phyloP scores from a whole-genome alignment of 129 eudicot species.

The Helianthus annuus region HanXRQr2.0-SUNRISE NC_035446.2:129548311-129548810 shows the following conservation, averaged over 20 bases:
- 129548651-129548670: conserved; percentile 29
- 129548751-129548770: background rate
- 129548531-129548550: conserved; percentile 2
- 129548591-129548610: conserved; percentile 34
- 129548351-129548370: too few species aligned
- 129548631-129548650: conserved; percentile 25
- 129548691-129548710: conserved; percentile 7
- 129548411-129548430: too few species aligned
- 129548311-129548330: too few species aligned
- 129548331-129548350: too few species aligned
- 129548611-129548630: conserved; percentile 21
- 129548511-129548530: background rate
- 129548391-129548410: too few species aligned
- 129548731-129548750: background rate
- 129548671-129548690: conserved; percentile 18
- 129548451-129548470: background rate
- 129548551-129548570: background rate
- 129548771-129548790: background rate
- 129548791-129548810: background rate
- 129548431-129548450: too few species aligned
- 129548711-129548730: conserved; percentile 13
- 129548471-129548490: background rate
- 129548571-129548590: conserved; percentile 30
- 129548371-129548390: too few species aligned
- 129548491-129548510: background rate